A percentile compares a stretch with the other conserved stretches of the same genome.
Evolutionary conservation across 1,284 basidiomycete genomes (phyloP).

Genomic region (Trichosporon ovoides): DNA sequence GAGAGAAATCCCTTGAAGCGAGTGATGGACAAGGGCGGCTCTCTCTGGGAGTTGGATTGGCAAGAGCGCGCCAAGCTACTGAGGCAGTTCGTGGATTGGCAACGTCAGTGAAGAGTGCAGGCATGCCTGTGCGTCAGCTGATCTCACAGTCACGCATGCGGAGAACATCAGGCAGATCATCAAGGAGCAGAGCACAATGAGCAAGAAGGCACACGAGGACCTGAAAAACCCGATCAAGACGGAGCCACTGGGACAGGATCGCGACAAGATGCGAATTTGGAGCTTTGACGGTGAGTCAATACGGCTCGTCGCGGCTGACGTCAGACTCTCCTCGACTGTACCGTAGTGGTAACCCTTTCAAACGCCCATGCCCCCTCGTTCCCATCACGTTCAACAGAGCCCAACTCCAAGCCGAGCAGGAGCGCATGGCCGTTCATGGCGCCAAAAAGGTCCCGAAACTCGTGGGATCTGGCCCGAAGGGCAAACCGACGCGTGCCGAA

Average conservation of each 20-base stretch:
- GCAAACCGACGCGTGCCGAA: conserved; percentile 20
- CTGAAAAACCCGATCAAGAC: conserved; percentile 15
- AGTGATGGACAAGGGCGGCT: conserved; percentile 31
- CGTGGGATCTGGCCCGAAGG: conserved; percentile 25
- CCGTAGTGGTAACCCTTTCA: conserved; percentile 47
- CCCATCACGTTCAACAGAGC: conserved; percentile 28
- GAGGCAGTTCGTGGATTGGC: conserved; percentile 48
- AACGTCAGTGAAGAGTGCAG: conserved; percentile 31
- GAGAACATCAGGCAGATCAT: conserved; percentile 36
- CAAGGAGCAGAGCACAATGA: conserved; percentile 29
- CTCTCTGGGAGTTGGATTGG: conserved; percentile 44
- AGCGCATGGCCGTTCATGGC: conserved; percentile 23
- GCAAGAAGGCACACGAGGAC: conserved; percentile 10
- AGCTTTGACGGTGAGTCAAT: conserved; percentile 39
- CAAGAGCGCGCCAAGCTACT: conserved; percentile 36
- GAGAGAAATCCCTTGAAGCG: conserved; percentile 33
- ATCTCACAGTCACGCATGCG: conserved; percentile 33
- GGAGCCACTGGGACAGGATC: conserved; percentile 38
- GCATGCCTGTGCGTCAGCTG: background rate
- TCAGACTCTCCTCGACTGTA: conserved; percentile 42
- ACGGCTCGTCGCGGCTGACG: conserved; percentile 1
- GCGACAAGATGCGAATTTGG: conserved; percentile 45
- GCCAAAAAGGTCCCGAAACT: conserved; percentile 4
- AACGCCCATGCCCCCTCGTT: conserved; percentile 42
- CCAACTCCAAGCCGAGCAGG: conserved; percentile 29